These are phyloP conservation scores for Blastobotrys elegans DNA, from an alignment of 1,139 yeast species.

Conservation along the genomic window DNA sequence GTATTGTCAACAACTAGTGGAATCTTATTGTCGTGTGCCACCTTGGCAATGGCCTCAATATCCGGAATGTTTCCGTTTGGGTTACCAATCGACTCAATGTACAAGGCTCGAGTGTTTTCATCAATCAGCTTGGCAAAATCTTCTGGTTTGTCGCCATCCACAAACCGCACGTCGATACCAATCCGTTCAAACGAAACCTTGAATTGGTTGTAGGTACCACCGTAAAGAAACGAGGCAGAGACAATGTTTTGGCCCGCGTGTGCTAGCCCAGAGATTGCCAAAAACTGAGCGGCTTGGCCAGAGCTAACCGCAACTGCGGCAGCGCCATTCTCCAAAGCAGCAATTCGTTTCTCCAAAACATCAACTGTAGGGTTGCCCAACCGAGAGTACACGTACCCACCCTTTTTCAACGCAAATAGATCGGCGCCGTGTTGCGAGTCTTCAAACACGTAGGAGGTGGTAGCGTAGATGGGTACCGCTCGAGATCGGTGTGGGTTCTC, in stretches of 20 bases:
- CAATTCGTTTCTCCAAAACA: conserved; percentile 85
- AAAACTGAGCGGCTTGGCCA: conserved; percentile 92
- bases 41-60: conserved; percentile 65
- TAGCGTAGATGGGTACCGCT: conserved; percentile 81
- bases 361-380: conserved; percentile 90
- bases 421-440: conserved; percentile 90
- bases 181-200: conserved; percentile 85
- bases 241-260: conserved; percentile 86
- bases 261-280: conserved; percentile 80
- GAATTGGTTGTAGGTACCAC: conserved; percentile 95
- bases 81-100: conserved; percentile 88
- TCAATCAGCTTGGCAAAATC: conserved; percentile 72
- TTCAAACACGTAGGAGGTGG: conserved; percentile 72
- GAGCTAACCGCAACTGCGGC: conserved; percentile 89
- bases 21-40: conserved; percentile 84
- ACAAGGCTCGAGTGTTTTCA: conserved; percentile 81
- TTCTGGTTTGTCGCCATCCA: conserved; percentile 66
- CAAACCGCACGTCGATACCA: conserved; percentile 82
- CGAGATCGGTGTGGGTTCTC: conserved; percentile 61
- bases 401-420: conserved; percentile 74
- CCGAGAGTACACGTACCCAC: conserved; percentile 84
- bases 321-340: conserved; percentile 88
- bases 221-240: conserved; percentile 84
- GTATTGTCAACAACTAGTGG: conserved; percentile 96
- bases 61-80: conserved; percentile 93